Evolutionary conservation across 139 green algal species (phyloP).

Genomic region (Volvox africanus): DNA sequence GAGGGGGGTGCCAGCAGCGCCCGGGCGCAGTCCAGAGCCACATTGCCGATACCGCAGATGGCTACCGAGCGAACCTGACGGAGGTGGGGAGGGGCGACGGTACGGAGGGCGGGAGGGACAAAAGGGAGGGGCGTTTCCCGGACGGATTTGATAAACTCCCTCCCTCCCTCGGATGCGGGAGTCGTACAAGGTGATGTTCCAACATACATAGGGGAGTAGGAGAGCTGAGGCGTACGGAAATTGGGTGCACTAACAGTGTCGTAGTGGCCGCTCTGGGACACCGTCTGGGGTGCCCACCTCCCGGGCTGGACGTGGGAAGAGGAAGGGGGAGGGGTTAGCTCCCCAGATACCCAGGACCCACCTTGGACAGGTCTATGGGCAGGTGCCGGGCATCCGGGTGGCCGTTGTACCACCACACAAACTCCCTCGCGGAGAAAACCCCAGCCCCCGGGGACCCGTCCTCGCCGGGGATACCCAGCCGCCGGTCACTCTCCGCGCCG

Average conservation of each 20-base stretch:
- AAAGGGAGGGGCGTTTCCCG: background rate
- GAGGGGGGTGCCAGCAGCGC: conserved; percentile 82
- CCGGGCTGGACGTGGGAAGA: too few species aligned
- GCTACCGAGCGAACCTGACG: conserved; percentile 41
- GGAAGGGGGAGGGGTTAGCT: background rate
- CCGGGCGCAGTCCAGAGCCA: conserved; percentile 95
- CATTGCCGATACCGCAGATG: conserved; percentile 82
- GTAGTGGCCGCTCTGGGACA: too few species aligned
- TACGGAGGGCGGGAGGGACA: background rate
- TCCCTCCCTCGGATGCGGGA: too few species aligned
- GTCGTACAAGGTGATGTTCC: too few species aligned
- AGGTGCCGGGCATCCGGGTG: conserved; percentile 84
- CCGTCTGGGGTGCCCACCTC: too few species aligned
- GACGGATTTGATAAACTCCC: background rate
- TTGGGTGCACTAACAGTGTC: too few species aligned
- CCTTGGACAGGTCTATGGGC: conserved; percentile 74
- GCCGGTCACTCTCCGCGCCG: conserved; percentile 89
- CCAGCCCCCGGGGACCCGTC: conserved; percentile 53
- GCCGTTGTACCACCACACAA: conserved; percentile 99
- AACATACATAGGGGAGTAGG: too few species aligned
- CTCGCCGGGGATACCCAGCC: conserved; percentile 86
- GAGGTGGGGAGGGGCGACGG: background rate
- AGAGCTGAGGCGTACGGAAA: too few species aligned
- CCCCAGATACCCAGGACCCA: background rate
- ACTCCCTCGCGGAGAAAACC: conserved; percentile 90